Percentiles rank a stretch among this genome's conserved stretches.
phyloP scores from a whole-genome alignment of 73 alveolate species.

The Urostyla sp. region DNA sequence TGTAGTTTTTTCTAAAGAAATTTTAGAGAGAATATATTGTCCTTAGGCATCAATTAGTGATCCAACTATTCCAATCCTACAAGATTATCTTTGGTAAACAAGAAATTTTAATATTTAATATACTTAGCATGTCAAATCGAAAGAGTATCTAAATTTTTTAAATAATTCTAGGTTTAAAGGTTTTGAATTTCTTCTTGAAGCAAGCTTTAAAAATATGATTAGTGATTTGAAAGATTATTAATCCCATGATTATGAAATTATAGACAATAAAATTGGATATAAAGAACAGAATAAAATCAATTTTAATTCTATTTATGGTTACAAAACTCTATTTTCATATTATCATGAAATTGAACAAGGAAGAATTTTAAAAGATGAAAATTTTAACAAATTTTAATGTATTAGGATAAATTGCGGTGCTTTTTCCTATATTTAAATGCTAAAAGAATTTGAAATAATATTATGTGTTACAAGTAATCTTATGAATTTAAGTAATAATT shows the following conservation, averaged over 20 bases:
- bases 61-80: not conserved
- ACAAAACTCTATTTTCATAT: constrained; percentile 63
- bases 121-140: not conserved
- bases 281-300: constrained; percentile 55
- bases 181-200: not conserved
- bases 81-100: not conserved
- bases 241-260: constrained; percentile 41
- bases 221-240: constrained; percentile 1
- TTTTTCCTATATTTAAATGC: constrained; percentile 57
- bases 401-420: constrained; percentile 58
- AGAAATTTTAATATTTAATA: no score
- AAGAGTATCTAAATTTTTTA: not conserved
- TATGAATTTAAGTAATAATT: constrained; percentile 31
- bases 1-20: constrained; percentile 44
- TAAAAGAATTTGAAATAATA: constrained; percentile 13
- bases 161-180: not conserved
- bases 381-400: not conserved
- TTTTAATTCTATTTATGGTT: constrained; percentile 57
- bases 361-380: not conserved
- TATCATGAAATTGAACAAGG: constrained; percentile 22
- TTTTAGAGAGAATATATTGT: no score
- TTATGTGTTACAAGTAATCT: constrained; percentile 72
- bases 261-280: constrained; percentile 55
- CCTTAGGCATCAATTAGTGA: not conserved
- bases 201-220: constrained; percentile 23